phyloP scores from a whole-genome alignment of 305 asterid genomes.

The Euphrasia arctica region DNA sequence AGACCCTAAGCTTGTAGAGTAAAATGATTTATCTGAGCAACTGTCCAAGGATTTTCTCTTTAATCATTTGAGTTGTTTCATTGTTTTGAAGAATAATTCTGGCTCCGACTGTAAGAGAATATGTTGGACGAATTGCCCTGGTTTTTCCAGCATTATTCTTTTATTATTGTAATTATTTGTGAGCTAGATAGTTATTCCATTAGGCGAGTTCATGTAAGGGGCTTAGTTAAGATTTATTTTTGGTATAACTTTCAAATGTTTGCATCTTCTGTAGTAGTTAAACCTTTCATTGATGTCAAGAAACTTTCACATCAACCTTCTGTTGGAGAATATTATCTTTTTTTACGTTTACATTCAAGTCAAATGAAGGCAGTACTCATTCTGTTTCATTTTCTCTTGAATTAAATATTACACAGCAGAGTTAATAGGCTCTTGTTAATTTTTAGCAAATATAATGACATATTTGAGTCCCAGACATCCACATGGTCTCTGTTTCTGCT shows the following conservation, averaged over 20 bases:
- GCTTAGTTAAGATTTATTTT: slow-evolving; percentile 15
- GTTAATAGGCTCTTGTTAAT: slow-evolving; percentile 18
- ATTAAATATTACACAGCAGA: slow-evolving; percentile 6
- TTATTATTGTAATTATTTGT: slow-evolving; percentile 1
- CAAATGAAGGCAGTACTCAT: slow-evolving; percentile 11
- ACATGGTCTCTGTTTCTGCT: slow-evolving; percentile 15
- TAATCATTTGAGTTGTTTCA: slow-evolving; percentile 19
- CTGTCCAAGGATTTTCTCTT: slow-evolving; percentile 15
- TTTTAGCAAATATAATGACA: slow-evolving; percentile 16
- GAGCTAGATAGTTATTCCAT: slow-evolving; percentile 8
- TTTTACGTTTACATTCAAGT: slow-evolving; percentile 1
- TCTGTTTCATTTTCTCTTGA: slow-evolving; percentile 20
- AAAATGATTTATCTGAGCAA: not conserved
- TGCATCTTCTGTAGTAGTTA: slow-evolving; percentile 15
- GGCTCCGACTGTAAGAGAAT: slow-evolving; percentile 19
- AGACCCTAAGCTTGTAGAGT: slow-evolving; percentile 13
- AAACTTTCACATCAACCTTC: slow-evolving; percentile 8
- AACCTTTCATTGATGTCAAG: slow-evolving; percentile 13
- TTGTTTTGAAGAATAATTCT: slow-evolving; percentile 14
- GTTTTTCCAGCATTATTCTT: not conserved
- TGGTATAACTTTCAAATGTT: slow-evolving; percentile 6
- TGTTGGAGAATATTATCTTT: not conserved
- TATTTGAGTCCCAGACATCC: slow-evolving; percentile 6
- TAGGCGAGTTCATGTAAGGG: not conserved
- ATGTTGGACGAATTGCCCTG: slow-evolving; percentile 11